A percentile compares a stretch with the other conserved stretches of the same genome.
phyloP scores from a whole-genome alignment of 345 rosid genomes.

The Gossypium raimondii region DNA sequence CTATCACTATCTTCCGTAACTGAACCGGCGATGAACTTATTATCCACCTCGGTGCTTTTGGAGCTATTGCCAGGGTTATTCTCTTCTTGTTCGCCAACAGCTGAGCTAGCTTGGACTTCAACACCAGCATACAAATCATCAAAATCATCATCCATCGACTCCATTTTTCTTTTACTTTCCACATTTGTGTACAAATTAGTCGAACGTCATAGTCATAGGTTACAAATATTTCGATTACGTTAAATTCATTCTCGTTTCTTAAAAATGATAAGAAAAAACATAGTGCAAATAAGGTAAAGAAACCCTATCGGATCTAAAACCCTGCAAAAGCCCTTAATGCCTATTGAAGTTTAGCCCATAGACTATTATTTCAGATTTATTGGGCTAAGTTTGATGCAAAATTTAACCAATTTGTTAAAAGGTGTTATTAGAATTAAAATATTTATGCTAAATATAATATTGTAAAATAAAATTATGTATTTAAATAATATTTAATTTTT shows the following conservation, averaged over 20 bases:
- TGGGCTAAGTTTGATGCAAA: no score
- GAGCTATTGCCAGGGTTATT: neutral
- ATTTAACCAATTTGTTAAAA: no score
- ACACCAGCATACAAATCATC: constrained; percentile 57
- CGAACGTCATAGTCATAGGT: neutral
- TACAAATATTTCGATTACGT: neutral
- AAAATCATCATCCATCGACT: constrained; percentile 40
- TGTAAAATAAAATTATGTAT: no score
- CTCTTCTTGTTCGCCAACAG: constrained; percentile 22
- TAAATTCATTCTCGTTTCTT: neutral
- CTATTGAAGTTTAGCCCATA: neutral
- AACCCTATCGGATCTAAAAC: neutral
- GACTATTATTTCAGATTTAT: neutral
- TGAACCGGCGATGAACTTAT: constrained; percentile 11
- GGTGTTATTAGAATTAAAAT: no score
- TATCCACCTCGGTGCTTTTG: neutral
- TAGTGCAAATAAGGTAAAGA: neutral
- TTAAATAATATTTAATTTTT: no score
- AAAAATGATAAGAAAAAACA: neutral
- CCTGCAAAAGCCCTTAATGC: constrained; percentile 1
- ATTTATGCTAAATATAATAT: no score
- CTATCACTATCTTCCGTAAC: constrained; percentile 40
- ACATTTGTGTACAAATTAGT: neutral
- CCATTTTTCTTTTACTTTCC: neutral
- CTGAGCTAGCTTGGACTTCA: constrained; percentile 33